Evolutionary conservation across 2,329 filamentous ascomycete species (phyloP), one percentile per base, ranked within the genome.

Genomic region (Aspergillus novoparasiticus): DNA sequence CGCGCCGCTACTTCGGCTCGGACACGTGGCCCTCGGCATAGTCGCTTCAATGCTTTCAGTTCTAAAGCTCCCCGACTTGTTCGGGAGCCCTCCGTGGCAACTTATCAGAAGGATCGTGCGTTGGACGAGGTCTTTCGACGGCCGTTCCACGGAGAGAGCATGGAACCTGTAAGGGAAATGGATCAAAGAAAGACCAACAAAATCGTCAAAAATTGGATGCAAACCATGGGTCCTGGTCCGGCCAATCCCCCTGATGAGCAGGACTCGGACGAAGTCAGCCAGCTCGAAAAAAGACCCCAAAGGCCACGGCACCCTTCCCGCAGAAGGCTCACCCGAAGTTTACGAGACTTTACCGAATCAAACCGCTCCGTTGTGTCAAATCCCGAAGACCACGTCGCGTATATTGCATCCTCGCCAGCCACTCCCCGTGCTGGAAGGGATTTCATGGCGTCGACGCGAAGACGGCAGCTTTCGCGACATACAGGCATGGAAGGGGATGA

Each of bases 171-270:
- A 55, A 67, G 65, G 46, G 83, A 85, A 56, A 84, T 86, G 57
- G 83, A 87, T 32, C 89, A 92, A 68, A 85, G 89, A 64, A 86
- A 93, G 74, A 92, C 90, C 1, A 90, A 90, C 67, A 93, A 89
- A 63, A 91, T 92, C 0, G 93, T 97, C 58, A 89, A 90, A 32
- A 89, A 91, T 69, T 97, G 94, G 94, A 97, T 97, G 91, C 91
- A 93, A 64, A 80, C 79, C 23, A 84, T 88, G 71, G 85, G 84
- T 23, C 83, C 75, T 36, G 84, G 85, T 46, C 84, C 82, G 8
- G 81, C 81, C 57, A 81, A 83, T 63, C 84, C 87, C 16, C 87
- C 87, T 10, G 80, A 85, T 64, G 88, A 90, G 69, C 84, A 89
- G 69, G 84, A 88, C 60, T 82, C 81, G 11, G 85, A 84, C 3